phyloP scores from a whole-genome alignment of 2,329 filamentous ascomycete species.

The Talaromyces verruculosus region DNA sequence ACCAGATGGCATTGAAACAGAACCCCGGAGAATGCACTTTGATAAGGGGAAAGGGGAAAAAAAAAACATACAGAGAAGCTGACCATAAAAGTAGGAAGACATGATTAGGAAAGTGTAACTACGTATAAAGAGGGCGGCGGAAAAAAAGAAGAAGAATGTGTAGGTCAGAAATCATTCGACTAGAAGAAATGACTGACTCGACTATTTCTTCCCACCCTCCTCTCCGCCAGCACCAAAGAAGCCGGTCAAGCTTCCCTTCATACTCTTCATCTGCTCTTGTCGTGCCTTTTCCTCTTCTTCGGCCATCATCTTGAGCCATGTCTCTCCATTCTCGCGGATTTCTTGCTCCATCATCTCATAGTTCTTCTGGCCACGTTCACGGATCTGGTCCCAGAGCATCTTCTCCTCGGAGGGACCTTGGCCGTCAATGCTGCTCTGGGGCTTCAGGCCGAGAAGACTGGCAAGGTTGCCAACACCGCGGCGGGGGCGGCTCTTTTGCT shows the following conservation, averaged over 20 bases:
- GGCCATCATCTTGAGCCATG: conserved; percentile 94
- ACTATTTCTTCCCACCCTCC: conserved; percentile 19
- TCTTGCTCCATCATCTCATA: conserved; percentile 88
- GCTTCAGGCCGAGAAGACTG: conserved; percentile 74
- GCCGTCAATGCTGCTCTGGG: conserved; percentile 61
- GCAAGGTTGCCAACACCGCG: conserved; percentile 67
- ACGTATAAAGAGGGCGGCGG: background rate
- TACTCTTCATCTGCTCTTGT: conserved; percentile 86
- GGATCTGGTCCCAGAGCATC: conserved; percentile 93
- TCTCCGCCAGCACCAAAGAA: conserved; percentile 48
- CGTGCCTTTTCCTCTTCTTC: conserved; percentile 83
- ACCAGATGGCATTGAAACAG: conserved; percentile 6
- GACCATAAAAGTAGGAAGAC: conserved; percentile 14
- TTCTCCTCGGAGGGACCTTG: conserved; percentile 82
- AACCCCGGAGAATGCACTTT: conserved; percentile 19
- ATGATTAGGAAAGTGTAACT: conserved; percentile 16
- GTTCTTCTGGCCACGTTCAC: conserved; percentile 85
- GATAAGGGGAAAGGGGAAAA: conserved; percentile 8
- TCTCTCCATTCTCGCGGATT: conserved; percentile 88
- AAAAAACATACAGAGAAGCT: conserved; percentile 12
- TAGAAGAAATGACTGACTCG: background rate
- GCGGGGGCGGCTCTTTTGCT: conserved; percentile 63
- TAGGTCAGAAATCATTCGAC: background rate
- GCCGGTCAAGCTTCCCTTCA: conserved; percentile 75
- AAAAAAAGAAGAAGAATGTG: background rate